phyloP scores from a whole-genome alignment of 768 basidiomycete species.

The Chlorophyllum brunneum region DNA sequence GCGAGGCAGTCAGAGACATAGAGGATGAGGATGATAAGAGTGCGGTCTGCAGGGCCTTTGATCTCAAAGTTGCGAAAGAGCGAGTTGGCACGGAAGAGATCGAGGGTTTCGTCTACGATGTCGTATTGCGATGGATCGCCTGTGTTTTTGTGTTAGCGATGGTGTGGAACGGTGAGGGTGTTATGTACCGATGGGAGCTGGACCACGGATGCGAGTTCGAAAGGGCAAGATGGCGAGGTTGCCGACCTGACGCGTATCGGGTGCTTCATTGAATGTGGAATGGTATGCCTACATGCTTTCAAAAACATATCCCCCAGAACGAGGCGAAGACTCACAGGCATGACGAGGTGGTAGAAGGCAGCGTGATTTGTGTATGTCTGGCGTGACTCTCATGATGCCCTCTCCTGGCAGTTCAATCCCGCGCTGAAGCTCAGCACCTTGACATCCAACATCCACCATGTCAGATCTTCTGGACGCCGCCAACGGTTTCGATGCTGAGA shows the following conservation, averaged over 20 bases:
- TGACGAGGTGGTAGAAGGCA: slow-evolving; percentile 29
- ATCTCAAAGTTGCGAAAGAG: slow-evolving; percentile 99
- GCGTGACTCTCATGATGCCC: slow-evolving; percentile 6
- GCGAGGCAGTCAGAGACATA: slow-evolving; percentile 97
- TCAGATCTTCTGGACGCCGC: slow-evolving; percentile 22
- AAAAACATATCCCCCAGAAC: slow-evolving; percentile 14
- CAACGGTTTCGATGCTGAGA: slow-evolving; percentile 30
- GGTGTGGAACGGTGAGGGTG: slow-evolving; percentile 7
- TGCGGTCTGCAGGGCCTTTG: slow-evolving; percentile 94
- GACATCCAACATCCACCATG: slow-evolving; percentile 24
- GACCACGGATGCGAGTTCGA: slow-evolving; percentile 87
- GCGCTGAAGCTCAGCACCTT: background rate
- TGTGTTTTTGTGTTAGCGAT: slow-evolving; percentile 27
- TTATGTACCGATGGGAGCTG: slow-evolving; percentile 69
- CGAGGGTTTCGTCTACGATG: slow-evolving; percentile 93
- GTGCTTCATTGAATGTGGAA: slow-evolving; percentile 85
- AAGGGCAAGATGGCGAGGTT: slow-evolving; percentile 90
- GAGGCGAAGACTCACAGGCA: slow-evolving; percentile 46
- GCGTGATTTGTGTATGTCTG: slow-evolving; percentile 5
- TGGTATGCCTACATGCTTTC: slow-evolving; percentile 78
- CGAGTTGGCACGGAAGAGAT: slow-evolving; percentile 97
- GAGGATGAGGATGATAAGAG: slow-evolving; percentile 95
- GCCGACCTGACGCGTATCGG: slow-evolving; percentile 79
- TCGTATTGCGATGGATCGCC: slow-evolving; percentile 79
- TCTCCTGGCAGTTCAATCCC: background rate